Evolutionary conservation across 202 grass and related monocot genomes (phyloP).

Genomic region (Saccharum hybrid): DNA sequence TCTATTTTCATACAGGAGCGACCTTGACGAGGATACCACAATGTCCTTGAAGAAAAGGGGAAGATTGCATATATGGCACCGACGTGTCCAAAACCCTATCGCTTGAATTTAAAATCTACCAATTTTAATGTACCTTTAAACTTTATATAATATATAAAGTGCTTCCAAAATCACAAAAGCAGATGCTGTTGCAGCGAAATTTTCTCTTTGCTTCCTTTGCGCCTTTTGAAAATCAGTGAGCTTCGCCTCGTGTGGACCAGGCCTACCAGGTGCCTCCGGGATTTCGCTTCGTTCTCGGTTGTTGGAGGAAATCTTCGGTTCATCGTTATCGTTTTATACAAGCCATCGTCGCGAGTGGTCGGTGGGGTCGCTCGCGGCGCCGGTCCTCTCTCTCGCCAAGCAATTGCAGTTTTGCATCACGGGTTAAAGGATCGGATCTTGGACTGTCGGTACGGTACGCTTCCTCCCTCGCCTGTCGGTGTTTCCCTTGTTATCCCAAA

Average conservation of each 20-base stretch:
- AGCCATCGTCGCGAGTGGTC: not conserved
- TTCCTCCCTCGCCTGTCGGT: not conserved
- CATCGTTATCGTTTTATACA: conserved; percentile 37
- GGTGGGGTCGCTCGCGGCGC: no score
- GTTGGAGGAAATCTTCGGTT: not conserved
- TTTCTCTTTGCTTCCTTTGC: not conserved
- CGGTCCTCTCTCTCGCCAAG: not conserved
- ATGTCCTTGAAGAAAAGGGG: not conserved
- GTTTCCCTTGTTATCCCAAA: not conserved
- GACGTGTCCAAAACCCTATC: not conserved
- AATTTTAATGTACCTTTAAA: not conserved
- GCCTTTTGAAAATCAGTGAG: not conserved
- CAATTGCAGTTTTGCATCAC: not conserved
- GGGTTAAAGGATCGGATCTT: conserved; percentile 33
- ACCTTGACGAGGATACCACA: conserved; percentile 5
- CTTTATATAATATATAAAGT: not conserved
- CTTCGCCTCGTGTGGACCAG: not conserved
- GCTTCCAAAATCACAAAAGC: not conserved
- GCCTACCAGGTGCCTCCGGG: not conserved
- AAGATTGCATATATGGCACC: not conserved
- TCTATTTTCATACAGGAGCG: not conserved
- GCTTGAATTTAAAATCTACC: not conserved
- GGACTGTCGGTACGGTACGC: not conserved
- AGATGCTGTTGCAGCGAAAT: not conserved
- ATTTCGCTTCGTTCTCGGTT: conserved; percentile 22